phyloP scores from a whole-genome alignment of 495 filamentous ascomycete species.

The Penicillium subrubescens region DNA sequence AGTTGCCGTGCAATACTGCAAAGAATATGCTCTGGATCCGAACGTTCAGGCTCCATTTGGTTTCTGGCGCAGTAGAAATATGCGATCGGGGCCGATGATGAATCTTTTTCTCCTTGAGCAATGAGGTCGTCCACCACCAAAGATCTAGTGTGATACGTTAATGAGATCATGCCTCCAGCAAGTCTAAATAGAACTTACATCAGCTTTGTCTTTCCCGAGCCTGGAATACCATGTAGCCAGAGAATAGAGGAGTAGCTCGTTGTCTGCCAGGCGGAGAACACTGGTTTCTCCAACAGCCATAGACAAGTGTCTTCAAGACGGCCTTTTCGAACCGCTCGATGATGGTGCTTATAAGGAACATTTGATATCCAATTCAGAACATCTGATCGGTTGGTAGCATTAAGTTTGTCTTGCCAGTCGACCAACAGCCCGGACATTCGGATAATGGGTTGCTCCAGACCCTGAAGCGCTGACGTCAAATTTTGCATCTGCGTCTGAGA shows the following conservation, averaged over 20 bases:
- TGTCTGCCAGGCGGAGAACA: neutral
- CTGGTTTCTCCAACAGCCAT: neutral
- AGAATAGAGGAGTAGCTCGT: neutral
- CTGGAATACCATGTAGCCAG: neutral
- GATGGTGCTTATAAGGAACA: neutral
- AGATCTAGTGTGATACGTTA: neutral
- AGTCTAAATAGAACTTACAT: neutral
- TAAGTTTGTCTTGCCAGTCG: neutral
- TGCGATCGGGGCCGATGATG: neutral
- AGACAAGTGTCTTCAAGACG: neutral
- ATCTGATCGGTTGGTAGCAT: neutral
- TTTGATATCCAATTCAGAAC: neutral
- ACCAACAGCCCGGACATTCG: neutral
- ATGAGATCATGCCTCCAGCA: too few relatives aligned
- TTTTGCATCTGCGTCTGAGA: neutral
- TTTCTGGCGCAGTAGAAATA: neutral
- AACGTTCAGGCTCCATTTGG: neutral
- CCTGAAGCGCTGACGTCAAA: neutral
- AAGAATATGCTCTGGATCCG: neutral
- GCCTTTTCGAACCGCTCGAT: neutral
- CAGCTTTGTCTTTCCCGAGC: neutral
- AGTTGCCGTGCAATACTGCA: neutral
- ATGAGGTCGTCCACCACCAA: neutral
- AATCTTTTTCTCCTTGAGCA: neutral
- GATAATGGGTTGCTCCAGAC: neutral